Evolutionary conservation across 208 protist genomes (phyloP).

Genomic region (Trypanosoma caninum): DNA sequence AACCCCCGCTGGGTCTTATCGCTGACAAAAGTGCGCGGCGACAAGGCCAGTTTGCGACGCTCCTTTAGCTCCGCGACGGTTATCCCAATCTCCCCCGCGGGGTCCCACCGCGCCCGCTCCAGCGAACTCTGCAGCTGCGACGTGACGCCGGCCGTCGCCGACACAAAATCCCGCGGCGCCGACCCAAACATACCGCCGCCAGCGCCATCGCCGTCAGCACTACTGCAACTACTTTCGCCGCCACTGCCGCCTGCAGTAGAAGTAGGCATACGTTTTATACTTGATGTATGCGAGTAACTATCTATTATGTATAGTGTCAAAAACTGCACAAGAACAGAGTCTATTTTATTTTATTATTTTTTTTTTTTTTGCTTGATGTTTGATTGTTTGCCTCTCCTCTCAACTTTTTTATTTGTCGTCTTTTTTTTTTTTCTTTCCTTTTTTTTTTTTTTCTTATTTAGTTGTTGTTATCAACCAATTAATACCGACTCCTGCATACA

Average conservation of each 20-base stretch:
- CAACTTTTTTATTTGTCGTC: neutral
- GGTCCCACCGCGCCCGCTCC: constrained; percentile 37
- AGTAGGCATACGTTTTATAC: neutral
- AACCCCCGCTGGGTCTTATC: constrained; percentile 38
- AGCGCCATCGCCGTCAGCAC: constrained; percentile 1
- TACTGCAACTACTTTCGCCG: too few species aligned
- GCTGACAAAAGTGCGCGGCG: constrained; percentile 48
- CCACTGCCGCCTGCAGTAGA: too few species aligned
- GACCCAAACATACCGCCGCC: constrained; percentile 5
- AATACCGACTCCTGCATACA: too few species aligned
- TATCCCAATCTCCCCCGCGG: constrained; percentile 67
- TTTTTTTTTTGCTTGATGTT: neutral
- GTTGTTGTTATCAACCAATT: neutral
- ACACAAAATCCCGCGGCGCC: constrained; percentile 36
- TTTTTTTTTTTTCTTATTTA: neutral
- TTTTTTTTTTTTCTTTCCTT: neutral
- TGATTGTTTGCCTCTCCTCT: constrained; percentile 15
- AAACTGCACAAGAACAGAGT: too few species aligned
- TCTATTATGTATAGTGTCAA: too few species aligned
- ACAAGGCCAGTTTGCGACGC: constrained; percentile 50
- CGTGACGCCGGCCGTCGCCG: constrained; percentile 30
- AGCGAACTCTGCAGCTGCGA: constrained; percentile 32
- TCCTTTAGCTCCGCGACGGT: constrained; percentile 55
- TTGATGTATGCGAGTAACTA: constrained; percentile 3
- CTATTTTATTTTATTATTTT: too few species aligned